These are phyloP conservation scores for Fusarium haematococcum DNA, from an alignment of 2,329 filamentous ascomycete genomes.

Conservation along the genomic window DNA sequence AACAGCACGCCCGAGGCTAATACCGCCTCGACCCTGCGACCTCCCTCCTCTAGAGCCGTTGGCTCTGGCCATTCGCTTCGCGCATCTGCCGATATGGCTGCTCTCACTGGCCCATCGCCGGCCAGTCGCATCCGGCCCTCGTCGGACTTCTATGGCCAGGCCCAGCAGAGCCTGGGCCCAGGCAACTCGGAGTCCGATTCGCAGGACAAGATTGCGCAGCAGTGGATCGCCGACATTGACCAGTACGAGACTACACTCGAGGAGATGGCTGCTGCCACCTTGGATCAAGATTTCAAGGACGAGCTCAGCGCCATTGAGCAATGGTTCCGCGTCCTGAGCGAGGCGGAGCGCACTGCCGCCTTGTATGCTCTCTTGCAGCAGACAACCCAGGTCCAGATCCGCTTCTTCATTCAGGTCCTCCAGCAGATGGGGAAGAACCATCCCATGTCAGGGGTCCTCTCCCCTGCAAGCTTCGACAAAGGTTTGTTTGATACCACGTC, in stretches of 20 bases:
- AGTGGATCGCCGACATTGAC: slow-evolving; percentile 99
- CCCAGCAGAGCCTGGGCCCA: slow-evolving; percentile 75
- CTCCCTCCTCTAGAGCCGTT: slow-evolving; percentile 81
- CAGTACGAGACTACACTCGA: slow-evolving; percentile 99
- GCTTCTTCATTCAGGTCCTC: slow-evolving; percentile 98
- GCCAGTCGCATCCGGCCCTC: slow-evolving; percentile 89
- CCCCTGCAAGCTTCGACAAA: slow-evolving; percentile 96
- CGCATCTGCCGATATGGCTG: slow-evolving; percentile 95
- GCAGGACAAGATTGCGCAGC: slow-evolving; percentile 93
- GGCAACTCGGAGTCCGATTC: slow-evolving; percentile 79
- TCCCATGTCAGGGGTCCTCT: slow-evolving; percentile 95
- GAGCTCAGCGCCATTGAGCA: slow-evolving; percentile 99
- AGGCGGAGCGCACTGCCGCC: slow-evolving; percentile 95
- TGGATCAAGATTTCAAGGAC: slow-evolving; percentile 99
- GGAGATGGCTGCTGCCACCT: slow-evolving; percentile 98
- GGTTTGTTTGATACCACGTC: slow-evolving; percentile 63
- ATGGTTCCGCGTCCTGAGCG: slow-evolving; percentile 98
- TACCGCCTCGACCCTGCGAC: slow-evolving; percentile 83
- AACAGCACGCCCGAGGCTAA: slow-evolving; percentile 97
- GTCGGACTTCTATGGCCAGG: slow-evolving; percentile 92
- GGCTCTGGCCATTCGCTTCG: slow-evolving; percentile 87
- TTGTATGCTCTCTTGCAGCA: slow-evolving; percentile 96
- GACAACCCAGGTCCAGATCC: slow-evolving; percentile 98
- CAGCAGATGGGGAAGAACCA: slow-evolving; percentile 99
- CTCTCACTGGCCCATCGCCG: slow-evolving; percentile 74